Conservation (phyloP, 352 stramenopile genomes). For the Pythium chondricola region DNA sequence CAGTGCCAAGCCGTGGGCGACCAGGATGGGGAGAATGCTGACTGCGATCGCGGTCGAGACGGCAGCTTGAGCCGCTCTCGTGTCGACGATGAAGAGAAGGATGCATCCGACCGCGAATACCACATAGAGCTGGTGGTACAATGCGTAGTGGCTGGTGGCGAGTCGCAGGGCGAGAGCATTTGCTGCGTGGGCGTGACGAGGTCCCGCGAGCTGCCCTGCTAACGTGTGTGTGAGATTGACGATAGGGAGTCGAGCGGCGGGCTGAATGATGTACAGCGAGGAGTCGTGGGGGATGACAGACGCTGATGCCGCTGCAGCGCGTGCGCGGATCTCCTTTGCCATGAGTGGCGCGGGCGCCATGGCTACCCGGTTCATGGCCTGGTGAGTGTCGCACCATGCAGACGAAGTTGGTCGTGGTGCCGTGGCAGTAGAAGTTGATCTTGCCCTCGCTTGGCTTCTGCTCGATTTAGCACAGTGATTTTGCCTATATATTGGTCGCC, state of each 20-base stretch:
- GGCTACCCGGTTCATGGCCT: no score
- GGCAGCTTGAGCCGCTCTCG: background rate
- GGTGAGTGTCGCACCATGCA: no score
- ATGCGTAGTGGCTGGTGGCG: background rate
- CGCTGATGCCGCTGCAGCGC: no score
- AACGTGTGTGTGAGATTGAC: background rate
- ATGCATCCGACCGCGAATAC: background rate
- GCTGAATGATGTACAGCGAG: background rate
- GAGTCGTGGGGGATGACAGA: no score
- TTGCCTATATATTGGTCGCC: no score
- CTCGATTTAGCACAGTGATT: no score
- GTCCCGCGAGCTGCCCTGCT: background rate
- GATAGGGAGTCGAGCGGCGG: background rate
- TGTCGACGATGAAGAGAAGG: background rate
- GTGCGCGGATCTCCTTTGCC: no score
- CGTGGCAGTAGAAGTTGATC: no score
- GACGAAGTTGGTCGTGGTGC: no score
- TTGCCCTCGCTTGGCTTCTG: no score
- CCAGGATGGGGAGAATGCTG: background rate
- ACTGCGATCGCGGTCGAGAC: background rate
- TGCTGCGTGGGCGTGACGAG: background rate
- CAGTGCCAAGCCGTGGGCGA: background rate
- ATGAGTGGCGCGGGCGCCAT: no score
- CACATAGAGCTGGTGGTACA: background rate
- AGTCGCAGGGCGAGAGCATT: background rate